Evolutionary conservation across 257 asterid species (phyloP).

Genomic region (Pogostemon cablin): DNA sequence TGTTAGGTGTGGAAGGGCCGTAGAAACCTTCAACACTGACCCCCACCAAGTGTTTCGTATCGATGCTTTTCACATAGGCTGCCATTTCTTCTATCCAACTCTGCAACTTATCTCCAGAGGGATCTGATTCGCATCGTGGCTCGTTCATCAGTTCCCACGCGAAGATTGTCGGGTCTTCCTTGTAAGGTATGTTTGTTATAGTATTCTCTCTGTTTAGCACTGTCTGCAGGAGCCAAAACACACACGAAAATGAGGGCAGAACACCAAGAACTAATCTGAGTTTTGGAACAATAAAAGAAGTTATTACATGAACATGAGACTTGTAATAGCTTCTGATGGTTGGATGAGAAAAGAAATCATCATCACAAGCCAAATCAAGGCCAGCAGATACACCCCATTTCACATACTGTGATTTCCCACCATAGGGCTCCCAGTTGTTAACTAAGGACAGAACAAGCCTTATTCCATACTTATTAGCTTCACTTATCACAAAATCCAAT

Average conservation of each 20-base stretch:
- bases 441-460: constrained; percentile 80
- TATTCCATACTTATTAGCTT: constrained; percentile 75
- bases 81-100: constrained; percentile 74
- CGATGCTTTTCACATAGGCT: constrained; percentile 77
- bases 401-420: constrained; percentile 92
- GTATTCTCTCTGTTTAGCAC: constrained; percentile 76
- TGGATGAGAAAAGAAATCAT: constrained; percentile 87
- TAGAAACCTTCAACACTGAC: constrained; percentile 91
- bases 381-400: constrained; percentile 95
- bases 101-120: constrained; percentile 86
- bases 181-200: constrained; percentile 70
- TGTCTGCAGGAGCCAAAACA: constrained; percentile 44
- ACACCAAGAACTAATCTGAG: not conserved
- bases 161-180: constrained; percentile 90
- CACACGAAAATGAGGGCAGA: not conserved
- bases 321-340: constrained; percentile 71
- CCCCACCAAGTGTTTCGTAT: constrained; percentile 84
- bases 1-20: constrained; percentile 75
- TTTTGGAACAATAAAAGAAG: not conserved
- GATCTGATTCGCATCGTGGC: constrained; percentile 87
- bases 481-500: constrained; percentile 85
- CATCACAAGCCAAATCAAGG: constrained; percentile 75
- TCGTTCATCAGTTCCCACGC: constrained; percentile 98
- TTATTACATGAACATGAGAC: constrained; percentile 70
- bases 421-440: constrained; percentile 94